Conservation (phyloP, 2,329 filamentous ascomycete genomes). For the Periglandula ipomoeae region DNA sequence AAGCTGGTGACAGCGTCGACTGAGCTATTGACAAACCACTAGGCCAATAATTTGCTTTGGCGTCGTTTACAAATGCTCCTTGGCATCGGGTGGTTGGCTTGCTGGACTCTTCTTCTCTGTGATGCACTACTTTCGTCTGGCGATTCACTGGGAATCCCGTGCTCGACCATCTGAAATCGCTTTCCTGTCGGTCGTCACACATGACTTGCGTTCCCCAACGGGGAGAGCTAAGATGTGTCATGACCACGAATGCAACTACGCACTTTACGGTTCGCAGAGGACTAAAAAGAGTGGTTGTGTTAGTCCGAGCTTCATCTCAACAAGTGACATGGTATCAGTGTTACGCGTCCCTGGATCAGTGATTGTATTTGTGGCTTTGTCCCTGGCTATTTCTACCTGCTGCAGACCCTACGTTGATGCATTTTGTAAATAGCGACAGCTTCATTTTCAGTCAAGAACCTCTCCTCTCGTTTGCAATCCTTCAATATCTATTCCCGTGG, state of each 20-base stretch:
- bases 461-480: not conserved
- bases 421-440: not conserved
- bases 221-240: not conserved
- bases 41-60: too few species aligned
- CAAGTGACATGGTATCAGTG: too few species aligned
- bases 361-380: not conserved
- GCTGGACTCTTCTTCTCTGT: not conserved
- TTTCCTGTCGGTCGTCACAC: not conserved
- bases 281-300: not conserved
- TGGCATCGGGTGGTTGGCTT: slow-evolving; percentile 5
- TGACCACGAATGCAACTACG: not conserved
- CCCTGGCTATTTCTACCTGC: not conserved
- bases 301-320: not conserved
- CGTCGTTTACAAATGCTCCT: too few species aligned
- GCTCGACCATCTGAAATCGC: not conserved
- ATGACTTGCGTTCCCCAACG: not conserved
- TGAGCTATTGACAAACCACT: too few species aligned
- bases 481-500: not conserved
- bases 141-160: not conserved
- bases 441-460: not conserved
- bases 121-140: not conserved
- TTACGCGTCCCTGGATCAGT: not conserved
- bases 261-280: not conserved
- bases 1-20: too few species aligned
- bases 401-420: not conserved